A percentile compares a stretch with the other conserved stretches of the same genome.
These are phyloP conservation scores for Pythium dissimile DNA, from an alignment of 352 stramenopile genomes.

Conservation along the genomic window DNA sequence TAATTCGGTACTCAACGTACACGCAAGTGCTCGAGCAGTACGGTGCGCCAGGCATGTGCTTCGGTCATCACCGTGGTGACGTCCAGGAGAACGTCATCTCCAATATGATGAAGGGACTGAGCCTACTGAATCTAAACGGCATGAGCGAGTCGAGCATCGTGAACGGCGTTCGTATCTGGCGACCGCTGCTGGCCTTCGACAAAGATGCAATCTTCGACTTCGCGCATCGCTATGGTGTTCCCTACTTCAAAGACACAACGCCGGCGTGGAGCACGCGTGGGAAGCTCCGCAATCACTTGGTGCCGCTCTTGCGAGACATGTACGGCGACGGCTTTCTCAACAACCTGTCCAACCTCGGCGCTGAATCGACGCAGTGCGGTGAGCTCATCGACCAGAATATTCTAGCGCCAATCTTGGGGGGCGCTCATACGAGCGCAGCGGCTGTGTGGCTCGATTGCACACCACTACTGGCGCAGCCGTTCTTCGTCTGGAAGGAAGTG, in stretches of 20 bases:
- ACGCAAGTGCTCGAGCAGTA: slow-evolving; percentile 72
- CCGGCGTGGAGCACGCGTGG: slow-evolving; percentile 95
- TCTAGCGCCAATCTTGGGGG: slow-evolving; percentile 57
- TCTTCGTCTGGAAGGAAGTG: slow-evolving; percentile 88
- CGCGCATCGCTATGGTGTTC: slow-evolving; percentile 93
- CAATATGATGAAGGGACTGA: slow-evolving; percentile 95
- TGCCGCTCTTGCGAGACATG: slow-evolving; percentile 94
- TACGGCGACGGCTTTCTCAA: slow-evolving; percentile 91
- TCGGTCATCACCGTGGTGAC: slow-evolving; percentile 96
- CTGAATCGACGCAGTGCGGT: slow-evolving; percentile 76
- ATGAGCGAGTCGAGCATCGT: slow-evolving; percentile 86
- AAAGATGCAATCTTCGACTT: slow-evolving; percentile 96
- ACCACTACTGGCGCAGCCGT: slow-evolving; percentile 51
- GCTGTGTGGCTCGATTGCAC: slow-evolving; percentile 72
- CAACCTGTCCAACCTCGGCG: slow-evolving; percentile 75
- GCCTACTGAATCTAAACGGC: slow-evolving; percentile 92
- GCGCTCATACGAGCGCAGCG: slow-evolving; percentile 48
- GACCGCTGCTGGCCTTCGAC: slow-evolving; percentile 91
- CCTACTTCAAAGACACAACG: slow-evolving; percentile 98
- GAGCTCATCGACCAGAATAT: slow-evolving; percentile 60
- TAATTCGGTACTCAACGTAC: slow-evolving; percentile 94
- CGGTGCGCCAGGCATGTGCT: slow-evolving; percentile 88
- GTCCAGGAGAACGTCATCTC: slow-evolving; percentile 98
- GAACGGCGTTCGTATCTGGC: slow-evolving; percentile 85
- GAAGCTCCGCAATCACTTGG: slow-evolving; percentile 93